A percentile compares a stretch with the other conserved stretches of the same genome.
phyloP scores from a whole-genome alignment of 2,329 filamentous ascomycete species.

The Phyllosticta citribraziliensis region DNA sequence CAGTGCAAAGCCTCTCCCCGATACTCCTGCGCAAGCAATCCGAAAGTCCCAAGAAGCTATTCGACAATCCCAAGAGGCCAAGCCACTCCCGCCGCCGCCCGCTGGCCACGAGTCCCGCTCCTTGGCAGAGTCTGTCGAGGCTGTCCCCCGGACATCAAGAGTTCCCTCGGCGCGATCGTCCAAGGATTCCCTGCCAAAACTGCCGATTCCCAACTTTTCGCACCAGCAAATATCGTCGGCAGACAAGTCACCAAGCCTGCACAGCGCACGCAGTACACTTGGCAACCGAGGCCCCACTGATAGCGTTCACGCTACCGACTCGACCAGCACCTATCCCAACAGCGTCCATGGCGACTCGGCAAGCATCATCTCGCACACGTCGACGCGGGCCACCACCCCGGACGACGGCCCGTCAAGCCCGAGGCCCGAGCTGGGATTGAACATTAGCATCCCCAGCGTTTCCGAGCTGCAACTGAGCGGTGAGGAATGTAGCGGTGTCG shows the following conservation, averaged over 20 bases:
- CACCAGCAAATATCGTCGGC: constrained; percentile 14
- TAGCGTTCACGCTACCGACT: constrained; percentile 66
- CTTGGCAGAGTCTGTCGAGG: background rate
- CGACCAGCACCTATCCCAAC: constrained; percentile 67
- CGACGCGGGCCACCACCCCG: constrained; percentile 80
- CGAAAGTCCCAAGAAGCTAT: background rate
- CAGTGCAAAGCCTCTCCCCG: constrained; percentile 59
- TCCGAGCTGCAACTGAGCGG: constrained; percentile 54
- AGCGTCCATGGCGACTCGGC: constrained; percentile 65
- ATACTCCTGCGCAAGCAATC: constrained; percentile 42
- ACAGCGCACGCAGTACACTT: constrained; percentile 12
- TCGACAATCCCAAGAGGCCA: constrained; percentile 1
- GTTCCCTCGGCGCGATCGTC: constrained; percentile 28
- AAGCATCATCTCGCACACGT: constrained; percentile 70
- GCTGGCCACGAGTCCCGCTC: background rate
- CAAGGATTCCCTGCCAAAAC: constrained; percentile 36
- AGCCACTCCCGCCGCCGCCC: constrained; percentile 7
- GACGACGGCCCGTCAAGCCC: constrained; percentile 49
- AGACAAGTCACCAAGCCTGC: constrained; percentile 5
- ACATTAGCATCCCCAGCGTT: constrained; percentile 55
- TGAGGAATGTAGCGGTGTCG: constrained; percentile 70
- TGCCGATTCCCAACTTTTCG: constrained; percentile 20
- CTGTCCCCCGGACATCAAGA: background rate
- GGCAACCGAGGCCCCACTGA: constrained; percentile 33
- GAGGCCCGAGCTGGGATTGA: constrained; percentile 48